Evolutionary conservation across 441 rosid genomes (phyloP), one percentile per base, ranked within the genome.

Genomic region (Brassica balearica): DNA sequence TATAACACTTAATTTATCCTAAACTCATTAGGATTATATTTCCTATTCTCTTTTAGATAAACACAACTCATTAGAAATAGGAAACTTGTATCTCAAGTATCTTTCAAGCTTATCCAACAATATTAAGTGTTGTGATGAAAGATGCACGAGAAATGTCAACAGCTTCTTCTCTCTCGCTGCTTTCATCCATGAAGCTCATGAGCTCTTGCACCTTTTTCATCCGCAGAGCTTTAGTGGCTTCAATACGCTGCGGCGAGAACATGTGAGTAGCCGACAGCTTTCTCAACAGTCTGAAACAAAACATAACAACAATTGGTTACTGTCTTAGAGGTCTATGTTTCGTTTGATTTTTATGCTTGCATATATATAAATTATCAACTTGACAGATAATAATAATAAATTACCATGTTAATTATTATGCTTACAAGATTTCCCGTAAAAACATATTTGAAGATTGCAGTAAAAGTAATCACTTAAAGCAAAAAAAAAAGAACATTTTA

Each of bases 191-290:
- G 75, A 69, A 79, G 5, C 10, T 74, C 41, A 79, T 11, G 41
- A 79, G 82, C 15, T 79, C 79, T 19, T 74, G 23, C 19, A 79
- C 72, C 12, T 79, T 79, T 8, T 69, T 55, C 82, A 74, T 58
- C 8, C 80, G 32, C 58, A 80, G 5, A 48, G 68, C 46, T 55
- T 65, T 65, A 2, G 77, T 75, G 3, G 76, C 77, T 58, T 75
- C 83, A 1, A 67, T 20, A 17, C 60, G 74, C 12, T 76, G 74
- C 8, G 72, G 25, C 2, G 72, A 69, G 61, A 69, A 69, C 8
- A 69, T 9, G 14, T 51, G 72, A 27, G 14, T 69, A 61, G 4
- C 72, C 14, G 25, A 25, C 0, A 69, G 23, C 32, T 69, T 69
- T 51, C 72, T 69, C 72, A 69, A 69, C 34, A 69, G 23, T 8